Percentiles rank a stretch among this genome's conserved stretches.
Conservation (phyloP, 108 stramenopile species). For the Cylindrotheca fusiformis region DNA sequence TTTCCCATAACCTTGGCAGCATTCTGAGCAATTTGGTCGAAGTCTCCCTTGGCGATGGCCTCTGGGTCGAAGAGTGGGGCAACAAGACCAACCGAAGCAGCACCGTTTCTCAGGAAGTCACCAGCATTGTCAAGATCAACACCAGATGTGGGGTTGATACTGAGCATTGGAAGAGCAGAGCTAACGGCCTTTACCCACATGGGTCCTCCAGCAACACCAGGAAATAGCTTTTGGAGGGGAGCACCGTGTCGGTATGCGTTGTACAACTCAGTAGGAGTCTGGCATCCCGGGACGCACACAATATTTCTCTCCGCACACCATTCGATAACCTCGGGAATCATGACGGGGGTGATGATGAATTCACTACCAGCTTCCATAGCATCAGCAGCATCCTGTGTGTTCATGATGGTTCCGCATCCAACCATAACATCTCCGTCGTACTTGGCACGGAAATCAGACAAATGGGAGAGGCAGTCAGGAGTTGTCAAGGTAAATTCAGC, state of each 20-base stretch:
- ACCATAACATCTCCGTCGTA: slow-evolving; percentile 88
- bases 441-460: slow-evolving; percentile 67
- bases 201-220: slow-evolving; percentile 82
- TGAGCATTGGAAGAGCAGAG: slow-evolving; percentile 70
- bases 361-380: slow-evolving; percentile 81
- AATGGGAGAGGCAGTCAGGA: slow-evolving; percentile 73
- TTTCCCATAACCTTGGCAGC: slow-evolving; percentile 81
- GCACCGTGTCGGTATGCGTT: slow-evolving; percentile 75
- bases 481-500: slow-evolving; percentile 86
- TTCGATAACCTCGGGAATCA: slow-evolving; percentile 81
- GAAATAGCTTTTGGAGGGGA: slow-evolving; percentile 85
- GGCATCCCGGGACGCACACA: slow-evolving; percentile 82
- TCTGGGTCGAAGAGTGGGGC: slow-evolving; percentile 81
- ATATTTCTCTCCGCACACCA: slow-evolving; percentile 79
- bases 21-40: slow-evolving; percentile 78
- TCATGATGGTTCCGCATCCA: slow-evolving; percentile 85
- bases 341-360: slow-evolving; percentile 84
- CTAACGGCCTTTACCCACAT: slow-evolving; percentile 85
- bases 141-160: slow-evolving; percentile 82
- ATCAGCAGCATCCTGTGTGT: slow-evolving; percentile 55
- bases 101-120: slow-evolving; percentile 69
- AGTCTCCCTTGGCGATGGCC: slow-evolving; percentile 69
- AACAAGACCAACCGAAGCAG: slow-evolving; percentile 80
- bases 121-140: slow-evolving; percentile 85
- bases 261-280: slow-evolving; percentile 81